These are phyloP conservation scores for Backusella australiensis DNA, from an alignment of 192 early-diverging fungal species.

Conservation along the genomic window DNA sequence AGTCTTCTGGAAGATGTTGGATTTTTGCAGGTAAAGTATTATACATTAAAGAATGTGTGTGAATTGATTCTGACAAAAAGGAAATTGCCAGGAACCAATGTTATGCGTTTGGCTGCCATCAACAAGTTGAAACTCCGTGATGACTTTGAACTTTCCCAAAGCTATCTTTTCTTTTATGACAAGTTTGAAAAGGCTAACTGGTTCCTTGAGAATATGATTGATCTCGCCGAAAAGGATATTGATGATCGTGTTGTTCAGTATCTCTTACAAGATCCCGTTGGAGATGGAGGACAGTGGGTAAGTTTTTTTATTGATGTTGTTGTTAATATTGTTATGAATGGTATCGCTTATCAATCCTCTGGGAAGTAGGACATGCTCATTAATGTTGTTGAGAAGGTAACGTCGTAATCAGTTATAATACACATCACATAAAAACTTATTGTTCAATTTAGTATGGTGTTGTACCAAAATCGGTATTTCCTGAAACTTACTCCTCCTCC, in stretches of 20 bases:
- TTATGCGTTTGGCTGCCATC: slow-evolving; percentile 62
- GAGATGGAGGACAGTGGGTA: slow-evolving; percentile 72
- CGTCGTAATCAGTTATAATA: no score
- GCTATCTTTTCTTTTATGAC: slow-evolving; percentile 65
- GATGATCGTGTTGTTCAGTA: slow-evolving; percentile 71
- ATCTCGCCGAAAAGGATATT: slow-evolving; percentile 57
- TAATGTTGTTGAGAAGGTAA: slow-evolving; percentile 65
- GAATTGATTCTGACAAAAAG: background rate
- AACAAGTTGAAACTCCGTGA: slow-evolving; percentile 61
- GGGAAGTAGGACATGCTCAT: slow-evolving; percentile 62
- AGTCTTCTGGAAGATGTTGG: slow-evolving; percentile 77
- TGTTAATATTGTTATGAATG: no score
- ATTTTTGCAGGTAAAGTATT: slow-evolving; percentile 65
- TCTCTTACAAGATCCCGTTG: slow-evolving; percentile 61
- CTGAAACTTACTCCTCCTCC: slow-evolving; percentile 69
- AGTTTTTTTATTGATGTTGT: no score
- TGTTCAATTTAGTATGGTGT: slow-evolving; percentile 55
- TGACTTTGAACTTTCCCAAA: slow-evolving; percentile 77
- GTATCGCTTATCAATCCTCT: no score
- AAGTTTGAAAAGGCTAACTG: slow-evolving; percentile 85
- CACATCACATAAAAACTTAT: background rate
- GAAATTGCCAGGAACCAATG: slow-evolving; percentile 44
- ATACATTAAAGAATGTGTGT: background rate
- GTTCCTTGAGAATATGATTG: slow-evolving; percentile 78
- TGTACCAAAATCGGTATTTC: slow-evolving; percentile 64